phyloP scores from a whole-genome alignment of 257 asterid genomes.

The Nyctanthes arbortristis region DNA sequence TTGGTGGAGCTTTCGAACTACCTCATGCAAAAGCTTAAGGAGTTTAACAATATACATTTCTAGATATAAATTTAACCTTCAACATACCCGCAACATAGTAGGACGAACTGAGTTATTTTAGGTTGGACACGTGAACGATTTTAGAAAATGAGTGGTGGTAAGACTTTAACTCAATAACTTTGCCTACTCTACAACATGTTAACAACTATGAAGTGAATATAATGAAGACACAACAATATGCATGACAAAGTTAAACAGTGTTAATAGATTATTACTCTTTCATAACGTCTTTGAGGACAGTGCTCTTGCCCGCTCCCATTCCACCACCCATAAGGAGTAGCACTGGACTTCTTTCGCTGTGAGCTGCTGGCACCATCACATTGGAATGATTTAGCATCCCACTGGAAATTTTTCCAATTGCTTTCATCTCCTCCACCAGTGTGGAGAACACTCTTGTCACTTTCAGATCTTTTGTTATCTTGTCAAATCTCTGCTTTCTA shows the following conservation, averaged over 20 bases:
- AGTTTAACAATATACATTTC: neutral
- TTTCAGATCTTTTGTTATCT: slow-evolving; percentile 66
- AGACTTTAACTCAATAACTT: neutral
- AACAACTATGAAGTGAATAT: neutral
- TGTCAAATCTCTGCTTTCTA: slow-evolving; percentile 89
- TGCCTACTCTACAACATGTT: neutral
- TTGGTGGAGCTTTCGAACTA: neutral
- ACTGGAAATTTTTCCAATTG: slow-evolving; percentile 44
- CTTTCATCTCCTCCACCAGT: slow-evolving; percentile 82
- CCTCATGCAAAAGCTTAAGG: neutral
- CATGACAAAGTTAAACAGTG: neutral
- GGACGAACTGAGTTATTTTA: neutral
- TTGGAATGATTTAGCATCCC: slow-evolving; percentile 49
- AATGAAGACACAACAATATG: neutral
- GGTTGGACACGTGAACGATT: neutral
- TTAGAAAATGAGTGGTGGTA: neutral
- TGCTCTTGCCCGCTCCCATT: slow-evolving; percentile 99
- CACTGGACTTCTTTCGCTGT: slow-evolving; percentile 72
- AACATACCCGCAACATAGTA: neutral
- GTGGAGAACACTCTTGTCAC: slow-evolving; percentile 74
- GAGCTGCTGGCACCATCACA: slow-evolving; percentile 84
- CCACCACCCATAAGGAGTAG: slow-evolving; percentile 99
- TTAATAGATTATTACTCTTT: slow-evolving; percentile 52
- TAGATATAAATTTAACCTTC: neutral
- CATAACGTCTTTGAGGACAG: slow-evolving; percentile 88